Conservation (phyloP, 345 rosid species). For the Brassica juncea region DNA sequence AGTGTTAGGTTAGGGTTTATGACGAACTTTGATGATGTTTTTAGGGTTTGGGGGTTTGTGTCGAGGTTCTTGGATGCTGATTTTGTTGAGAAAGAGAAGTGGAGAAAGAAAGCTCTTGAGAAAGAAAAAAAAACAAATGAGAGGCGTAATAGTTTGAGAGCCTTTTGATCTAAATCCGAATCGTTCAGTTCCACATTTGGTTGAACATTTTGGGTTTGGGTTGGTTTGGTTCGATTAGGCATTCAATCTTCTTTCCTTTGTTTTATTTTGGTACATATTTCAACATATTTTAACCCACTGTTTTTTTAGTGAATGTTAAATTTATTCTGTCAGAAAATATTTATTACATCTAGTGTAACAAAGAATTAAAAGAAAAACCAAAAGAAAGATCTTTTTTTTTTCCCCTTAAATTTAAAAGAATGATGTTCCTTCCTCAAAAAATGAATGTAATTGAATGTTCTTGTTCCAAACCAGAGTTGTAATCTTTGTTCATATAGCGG, state of each 20-base stretch:
- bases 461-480: not conserved
- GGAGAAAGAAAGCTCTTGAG: conserved; percentile 79
- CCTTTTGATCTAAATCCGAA: not conserved
- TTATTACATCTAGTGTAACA: not conserved
- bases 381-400: too few relatives aligned
- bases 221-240: not conserved
- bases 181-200: not conserved
- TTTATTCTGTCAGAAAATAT: not conserved
- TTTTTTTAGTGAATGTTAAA: not conserved
- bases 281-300: not conserved
- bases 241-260: not conserved
- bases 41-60: conserved; percentile 76
- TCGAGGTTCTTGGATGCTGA: conserved; percentile 87
- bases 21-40: conserved; percentile 76
- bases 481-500: not conserved
- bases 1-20: conserved; percentile 63
- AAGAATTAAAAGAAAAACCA: not conserved
- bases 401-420: too few relatives aligned
- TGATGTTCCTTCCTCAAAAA: too few relatives aligned
- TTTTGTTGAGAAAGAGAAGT: conserved; percentile 87
- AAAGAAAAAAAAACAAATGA: not conserved
- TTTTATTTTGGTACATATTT: conserved; percentile 12
- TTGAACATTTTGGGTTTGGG: conserved; percentile 12
- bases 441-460: too few relatives aligned
- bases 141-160: not conserved